phyloP scores from a whole-genome alignment of 2,329 filamentous ascomycete genomes.

The Cladobotryum protrusum region DNA sequence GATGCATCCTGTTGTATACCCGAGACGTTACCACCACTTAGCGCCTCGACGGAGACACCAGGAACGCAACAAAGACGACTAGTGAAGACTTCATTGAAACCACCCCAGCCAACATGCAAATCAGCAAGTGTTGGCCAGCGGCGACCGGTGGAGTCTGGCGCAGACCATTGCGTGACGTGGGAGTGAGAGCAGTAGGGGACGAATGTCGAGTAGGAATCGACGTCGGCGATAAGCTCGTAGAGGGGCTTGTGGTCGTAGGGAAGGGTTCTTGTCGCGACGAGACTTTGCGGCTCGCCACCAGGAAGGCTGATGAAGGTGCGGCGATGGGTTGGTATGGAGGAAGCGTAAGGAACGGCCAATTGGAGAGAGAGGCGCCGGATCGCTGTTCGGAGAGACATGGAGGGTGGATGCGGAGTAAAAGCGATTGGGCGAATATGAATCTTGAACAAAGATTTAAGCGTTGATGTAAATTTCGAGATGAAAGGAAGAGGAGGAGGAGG shows the following conservation, averaged over 20 bases:
- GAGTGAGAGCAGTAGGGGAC: constrained; percentile 85
- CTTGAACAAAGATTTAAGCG: neutral
- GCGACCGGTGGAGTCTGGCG: constrained; percentile 41
- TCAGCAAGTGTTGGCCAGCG: constrained; percentile 68
- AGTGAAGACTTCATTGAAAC: constrained; percentile 76
- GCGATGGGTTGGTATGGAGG: constrained; percentile 12
- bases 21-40: constrained; percentile 52
- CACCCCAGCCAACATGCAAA: constrained; percentile 79
- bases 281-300: constrained; percentile 45
- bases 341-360: constrained; percentile 2
- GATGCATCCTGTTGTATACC: constrained; percentile 35
- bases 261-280: constrained; percentile 69
- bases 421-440: neutral
- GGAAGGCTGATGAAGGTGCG: constrained; percentile 36
- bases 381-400: constrained; percentile 14
- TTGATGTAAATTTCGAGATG: too few relatives aligned
- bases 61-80: constrained; percentile 74
- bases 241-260: constrained; percentile 66
- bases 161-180: constrained; percentile 68
- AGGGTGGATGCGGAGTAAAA: neutral
- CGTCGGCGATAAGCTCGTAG: constrained; percentile 82
- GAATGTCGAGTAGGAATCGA: constrained; percentile 77
- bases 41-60: constrained; percentile 66
- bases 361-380: neutral
- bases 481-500: too few relatives aligned